Percentiles rank a stretch among this genome's conserved stretches.
These are phyloP conservation scores for Leccinellum rugosiceps DNA, from an alignment of 768 basidiomycete species.

Conservation along the genomic window DNA sequence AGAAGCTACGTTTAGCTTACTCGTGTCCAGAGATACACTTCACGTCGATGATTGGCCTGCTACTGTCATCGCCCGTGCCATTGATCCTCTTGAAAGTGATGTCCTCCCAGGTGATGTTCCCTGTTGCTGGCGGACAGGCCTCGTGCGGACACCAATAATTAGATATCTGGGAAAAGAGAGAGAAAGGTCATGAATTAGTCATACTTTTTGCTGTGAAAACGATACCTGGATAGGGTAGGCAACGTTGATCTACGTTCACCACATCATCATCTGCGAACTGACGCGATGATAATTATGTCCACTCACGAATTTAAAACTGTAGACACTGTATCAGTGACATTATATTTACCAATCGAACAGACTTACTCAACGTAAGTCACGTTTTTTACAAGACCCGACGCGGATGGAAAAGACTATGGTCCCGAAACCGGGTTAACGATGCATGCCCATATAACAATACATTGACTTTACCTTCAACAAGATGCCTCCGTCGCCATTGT, in stretches of 20 bases:
- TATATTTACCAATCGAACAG: background rate
- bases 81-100: conserved; percentile 5
- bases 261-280: background rate
- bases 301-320: conserved; percentile 14
- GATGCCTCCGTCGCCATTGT: background rate
- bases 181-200: background rate
- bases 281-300: background rate
- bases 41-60: conserved; percentile 1
- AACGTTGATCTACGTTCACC: background rate
- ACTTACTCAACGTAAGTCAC: conserved; percentile 11
- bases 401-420: conserved; percentile 9
- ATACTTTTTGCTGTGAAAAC: background rate
- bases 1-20: background rate
- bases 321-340: background rate
- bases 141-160: conserved; percentile 7
- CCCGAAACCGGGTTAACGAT: background rate
- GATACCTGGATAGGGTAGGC: conserved; percentile 11
- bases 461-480: conserved; percentile 6
- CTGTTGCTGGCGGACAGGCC: background rate
- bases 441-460: background rate
- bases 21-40: background rate
- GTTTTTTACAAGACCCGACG: conserved; percentile 9
- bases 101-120: conserved; percentile 6
- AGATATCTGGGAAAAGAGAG: background rate
- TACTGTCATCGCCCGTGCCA: conserved; percentile 4